These are phyloP conservation scores for Periconia macrospinosa DNA, from an alignment of 2,329 filamentous ascomycete species.

Conservation along the genomic window DNA sequence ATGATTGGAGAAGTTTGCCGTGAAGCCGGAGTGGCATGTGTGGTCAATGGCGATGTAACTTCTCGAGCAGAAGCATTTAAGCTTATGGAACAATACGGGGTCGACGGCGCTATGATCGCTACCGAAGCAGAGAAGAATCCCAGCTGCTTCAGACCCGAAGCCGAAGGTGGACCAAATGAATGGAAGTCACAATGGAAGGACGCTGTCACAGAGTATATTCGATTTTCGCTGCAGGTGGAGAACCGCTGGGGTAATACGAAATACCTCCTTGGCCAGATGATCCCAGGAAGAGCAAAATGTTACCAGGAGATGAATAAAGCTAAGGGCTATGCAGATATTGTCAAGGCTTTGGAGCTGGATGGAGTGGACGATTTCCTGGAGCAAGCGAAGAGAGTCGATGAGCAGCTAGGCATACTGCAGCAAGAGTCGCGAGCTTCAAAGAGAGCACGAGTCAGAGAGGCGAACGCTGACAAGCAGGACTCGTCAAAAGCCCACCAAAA, in stretches of 20 bases:
- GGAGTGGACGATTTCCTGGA: slow-evolving; percentile 66
- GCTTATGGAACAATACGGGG: slow-evolving; percentile 77
- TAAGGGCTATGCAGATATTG: slow-evolving; percentile 72
- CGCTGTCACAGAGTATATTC: slow-evolving; percentile 75
- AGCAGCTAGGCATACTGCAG: slow-evolving; percentile 61
- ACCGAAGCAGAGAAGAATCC: slow-evolving; percentile 89
- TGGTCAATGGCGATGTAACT: slow-evolving; percentile 94
- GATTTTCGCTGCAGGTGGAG: slow-evolving; percentile 71
- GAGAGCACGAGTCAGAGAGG: slow-evolving; percentile 43
- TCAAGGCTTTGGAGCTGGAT: slow-evolving; percentile 66
- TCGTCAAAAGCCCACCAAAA: slow-evolving; percentile 9
- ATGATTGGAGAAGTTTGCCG: slow-evolving; percentile 83
- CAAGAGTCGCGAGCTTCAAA: slow-evolving; percentile 52
- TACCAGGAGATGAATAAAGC: slow-evolving; percentile 65
- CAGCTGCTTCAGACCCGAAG: slow-evolving; percentile 75
- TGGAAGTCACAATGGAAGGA: slow-evolving; percentile 70
- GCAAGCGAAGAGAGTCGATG: slow-evolving; percentile 67
- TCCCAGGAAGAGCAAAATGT: slow-evolving; percentile 73
- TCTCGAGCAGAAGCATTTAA: slow-evolving; percentile 70
- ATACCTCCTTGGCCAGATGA: slow-evolving; percentile 80
- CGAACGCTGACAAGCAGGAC: slow-evolving; percentile 3
- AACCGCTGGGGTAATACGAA: slow-evolving; percentile 95
- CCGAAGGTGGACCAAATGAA: slow-evolving; percentile 63
- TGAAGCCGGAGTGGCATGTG: slow-evolving; percentile 82
- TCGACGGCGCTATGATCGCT: slow-evolving; percentile 96